Conservation (phyloP, 768 basidiomycete genomes). For the Pisolithus orientalis region DNA sequence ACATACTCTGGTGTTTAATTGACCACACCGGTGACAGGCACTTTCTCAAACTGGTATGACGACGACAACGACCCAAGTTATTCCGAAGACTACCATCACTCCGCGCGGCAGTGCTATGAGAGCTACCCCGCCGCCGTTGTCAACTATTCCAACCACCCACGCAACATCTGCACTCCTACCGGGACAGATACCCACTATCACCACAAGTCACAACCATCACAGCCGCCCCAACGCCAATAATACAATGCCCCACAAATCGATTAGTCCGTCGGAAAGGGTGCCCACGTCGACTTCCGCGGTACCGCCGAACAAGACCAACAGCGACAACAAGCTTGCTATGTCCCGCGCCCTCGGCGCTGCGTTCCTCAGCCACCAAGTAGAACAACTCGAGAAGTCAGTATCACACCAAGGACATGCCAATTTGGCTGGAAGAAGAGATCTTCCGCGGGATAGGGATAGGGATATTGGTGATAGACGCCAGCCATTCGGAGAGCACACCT, state of each 20-base stretch:
- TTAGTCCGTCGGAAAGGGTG: not conserved
- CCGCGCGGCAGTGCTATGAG: not conserved
- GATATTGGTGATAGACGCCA: not conserved
- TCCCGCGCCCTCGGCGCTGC: conserved; percentile 83
- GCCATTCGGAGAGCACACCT: conserved; percentile 35
- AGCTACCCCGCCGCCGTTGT: not conserved
- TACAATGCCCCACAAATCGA: not conserved
- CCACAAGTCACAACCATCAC: not conserved
- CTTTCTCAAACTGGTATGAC: not conserved
- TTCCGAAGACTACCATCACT: not conserved
- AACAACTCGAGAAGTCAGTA: conserved; percentile 78
- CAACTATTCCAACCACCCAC: not conserved
- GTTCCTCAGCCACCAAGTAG: conserved; percentile 82
- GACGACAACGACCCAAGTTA: not conserved
- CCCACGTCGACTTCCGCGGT: not conserved
- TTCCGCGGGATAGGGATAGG: not conserved
- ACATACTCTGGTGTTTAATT: no score
- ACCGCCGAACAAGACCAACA: not conserved
- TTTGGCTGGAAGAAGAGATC: not conserved
- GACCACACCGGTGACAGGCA: not conserved
- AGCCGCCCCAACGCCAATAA: not conserved
- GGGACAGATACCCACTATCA: not conserved
- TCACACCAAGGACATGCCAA: conserved; percentile 18
- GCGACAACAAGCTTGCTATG: conserved; percentile 63
- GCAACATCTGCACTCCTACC: not conserved